Base-by-base conservation (phyloP, 148 eudicot genomes). In the Drosera capensis region DNA sequence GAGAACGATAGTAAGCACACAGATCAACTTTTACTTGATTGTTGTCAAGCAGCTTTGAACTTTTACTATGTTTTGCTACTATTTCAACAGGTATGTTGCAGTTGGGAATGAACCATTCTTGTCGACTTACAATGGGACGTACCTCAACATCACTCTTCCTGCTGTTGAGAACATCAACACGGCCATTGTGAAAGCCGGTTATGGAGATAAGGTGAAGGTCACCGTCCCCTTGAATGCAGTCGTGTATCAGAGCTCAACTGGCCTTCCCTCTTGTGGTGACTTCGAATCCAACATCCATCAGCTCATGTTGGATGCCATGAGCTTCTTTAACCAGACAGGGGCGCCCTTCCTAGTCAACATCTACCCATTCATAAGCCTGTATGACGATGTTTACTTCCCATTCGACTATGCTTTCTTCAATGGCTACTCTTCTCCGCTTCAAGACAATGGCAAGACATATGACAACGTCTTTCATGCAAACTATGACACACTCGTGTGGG, bases 91-190 rank as follows among this genome's bases (percentile, higher is more conserved):
- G 62, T 77, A 84, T 46, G 88, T 84, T 35, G 88, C 94, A 14
- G 94, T 79, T 25, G 94, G 94, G 22, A 84, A 84, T 40, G 94
- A 84, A 54, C 94, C 87, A 7, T 79, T 84, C 46, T 64, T 84
- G 25, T 42, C 55, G 7, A 52, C 84, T 14, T 66, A 57, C 43
- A 84, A 84, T 21, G 94, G 88, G 20, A 71, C 74, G 25, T 84
- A 51, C 52, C 60, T 71, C 9, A 54, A 48, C 22, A 46, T 73
- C 49, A 71, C 84, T 3, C 60, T 71, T 23, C 88, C 94, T 0
- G 94, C 94, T 3, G 74, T 84, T 12, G 71, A 71, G 36, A 84
- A 84, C 46, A 74, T 84, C 42, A 84, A 79, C 45, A 78, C 88
- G 0, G 88, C 94, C 14, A 71, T 84, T 8, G 61, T 68, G 52